Conservation (phyloP, 2,329 filamentous ascomycete species). For the Aspergillus felis region DNA sequence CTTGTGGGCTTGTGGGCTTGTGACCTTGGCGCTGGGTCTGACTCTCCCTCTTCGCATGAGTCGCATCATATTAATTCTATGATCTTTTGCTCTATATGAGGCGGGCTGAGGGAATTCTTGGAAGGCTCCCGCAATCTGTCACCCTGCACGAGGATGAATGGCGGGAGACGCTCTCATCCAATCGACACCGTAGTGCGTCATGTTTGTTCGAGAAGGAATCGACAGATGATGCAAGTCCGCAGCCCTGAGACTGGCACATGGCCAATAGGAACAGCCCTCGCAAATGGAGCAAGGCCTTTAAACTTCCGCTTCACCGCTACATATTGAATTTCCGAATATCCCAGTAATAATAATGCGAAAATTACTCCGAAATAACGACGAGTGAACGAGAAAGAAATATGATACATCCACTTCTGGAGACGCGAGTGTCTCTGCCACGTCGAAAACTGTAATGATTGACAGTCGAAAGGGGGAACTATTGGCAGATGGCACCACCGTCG, state of each 20-base stretch:
- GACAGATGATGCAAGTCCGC: constrained; percentile 9
- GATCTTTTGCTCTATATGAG: background rate
- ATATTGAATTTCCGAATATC: no score
- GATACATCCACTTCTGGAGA: constrained; percentile 6
- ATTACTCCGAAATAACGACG: background rate
- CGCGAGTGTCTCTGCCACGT: constrained; percentile 16
- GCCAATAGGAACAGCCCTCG: constrained; percentile 1
- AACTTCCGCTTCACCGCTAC: constrained; percentile 17
- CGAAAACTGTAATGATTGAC: constrained; percentile 7
- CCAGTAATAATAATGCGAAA: background rate
- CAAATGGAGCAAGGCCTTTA: background rate
- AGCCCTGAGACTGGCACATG: background rate
- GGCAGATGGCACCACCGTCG: constrained; percentile 7
- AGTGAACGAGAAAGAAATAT: constrained; percentile 1
- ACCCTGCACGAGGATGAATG: constrained; percentile 7
- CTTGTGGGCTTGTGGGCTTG: background rate
- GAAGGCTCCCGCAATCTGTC: background rate
- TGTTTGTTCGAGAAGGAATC: background rate
- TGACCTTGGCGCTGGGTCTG: background rate
- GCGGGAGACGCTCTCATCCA: constrained; percentile 6
- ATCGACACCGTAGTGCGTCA: constrained; percentile 10
- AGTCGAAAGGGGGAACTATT: constrained; percentile 7
- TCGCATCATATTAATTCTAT: no score
- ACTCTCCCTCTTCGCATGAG: background rate
- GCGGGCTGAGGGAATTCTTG: background rate